Evolutionary conservation across 2,329 filamentous ascomycete species (phyloP), one percentile per base, ranked within the genome.

Genomic region (Penicillium digitatum): DNA sequence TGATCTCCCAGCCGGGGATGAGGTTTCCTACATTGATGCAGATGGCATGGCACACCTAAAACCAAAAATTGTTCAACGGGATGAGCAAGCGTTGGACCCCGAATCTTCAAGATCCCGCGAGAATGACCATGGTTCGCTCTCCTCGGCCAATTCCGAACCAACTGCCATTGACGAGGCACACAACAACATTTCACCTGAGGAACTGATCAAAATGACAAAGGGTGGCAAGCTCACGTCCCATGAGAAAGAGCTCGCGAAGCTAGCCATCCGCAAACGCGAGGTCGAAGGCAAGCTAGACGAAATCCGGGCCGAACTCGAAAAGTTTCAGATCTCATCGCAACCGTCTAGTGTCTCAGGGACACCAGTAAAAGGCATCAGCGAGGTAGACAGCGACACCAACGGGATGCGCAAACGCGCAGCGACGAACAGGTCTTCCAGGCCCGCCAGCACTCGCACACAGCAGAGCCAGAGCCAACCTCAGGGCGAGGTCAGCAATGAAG

Each of bases 191-290:
- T 48, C 66, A 0, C 56, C 64, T 1, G 52, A 57, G 3, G 68
- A 72, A 14, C 22, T 66, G 26, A 67, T 68, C 42, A 52, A 65
- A 52, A 61, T 58, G 35, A 65, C 61, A 45, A 66, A 67, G 35
- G 69, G 67, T 22, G 65, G 62, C 52, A 72, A 72, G 45, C 63
- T 69, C 31, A 66, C 62, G 1, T 68, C 69, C 40, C 69, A 76
- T 37, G 74, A 76, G 49, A 76, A 75, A 56, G 73, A 77, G n/a
- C 65, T 78, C 16, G 67, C 70, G 35, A 78, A 77, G 54, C 63
- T 78, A 5, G 67, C 72, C 2, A 66, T 73, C n/a, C 69, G 71
- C 26, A 76, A 75, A 63, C 69, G 67, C 40, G 67, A 72, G 38
- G 57, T 76, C 26, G 70, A 77, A 46, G 57, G 65, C 20, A 72